Evolutionary conservation across 2,329 filamentous ascomycete genomes (phyloP).

Genomic region (Hirsutella minnesotensis): DNA sequence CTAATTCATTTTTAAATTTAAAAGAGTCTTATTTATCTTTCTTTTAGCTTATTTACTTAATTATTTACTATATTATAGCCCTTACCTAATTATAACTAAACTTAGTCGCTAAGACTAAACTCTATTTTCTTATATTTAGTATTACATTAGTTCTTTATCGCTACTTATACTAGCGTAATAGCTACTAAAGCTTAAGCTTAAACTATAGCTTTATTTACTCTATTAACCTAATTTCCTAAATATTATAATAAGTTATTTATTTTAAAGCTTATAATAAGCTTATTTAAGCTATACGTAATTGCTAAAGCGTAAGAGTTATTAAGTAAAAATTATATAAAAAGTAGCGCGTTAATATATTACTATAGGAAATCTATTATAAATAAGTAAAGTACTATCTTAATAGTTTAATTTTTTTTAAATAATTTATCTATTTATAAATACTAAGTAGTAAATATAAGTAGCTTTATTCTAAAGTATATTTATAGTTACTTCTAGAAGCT

Average conservation of each 20-base stretch:
- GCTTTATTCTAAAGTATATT: neutral
- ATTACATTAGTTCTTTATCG: neutral
- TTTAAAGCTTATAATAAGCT: too few relatives aligned
- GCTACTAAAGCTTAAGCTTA: too few relatives aligned
- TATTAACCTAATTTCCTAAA: too few relatives aligned
- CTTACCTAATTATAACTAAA: neutral
- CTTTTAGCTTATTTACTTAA: neutral
- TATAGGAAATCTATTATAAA: neutral
- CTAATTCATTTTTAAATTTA: neutral
- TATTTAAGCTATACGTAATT: too few relatives aligned
- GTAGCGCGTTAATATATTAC: too few relatives aligned
- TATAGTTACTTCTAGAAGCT: neutral
- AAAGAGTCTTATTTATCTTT: neutral
- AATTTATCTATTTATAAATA: slow-evolving; percentile 1
- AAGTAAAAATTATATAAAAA: too few relatives aligned
- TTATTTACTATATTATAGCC: neutral
- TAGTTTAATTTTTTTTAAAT: neutral
- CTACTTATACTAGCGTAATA: too few relatives aligned
- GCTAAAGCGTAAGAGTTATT: too few relatives aligned
- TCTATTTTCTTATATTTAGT: slow-evolving; percentile 1
- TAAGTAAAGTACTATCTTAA: neutral
- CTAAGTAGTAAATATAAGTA: neutral
- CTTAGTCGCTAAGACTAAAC: neutral
- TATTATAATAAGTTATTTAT: too few relatives aligned
- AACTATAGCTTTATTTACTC: too few relatives aligned